phyloP scores from a whole-genome alignment of 495 filamentous ascomycete genomes.

The Aspergillus incahuasiensis region DNA sequence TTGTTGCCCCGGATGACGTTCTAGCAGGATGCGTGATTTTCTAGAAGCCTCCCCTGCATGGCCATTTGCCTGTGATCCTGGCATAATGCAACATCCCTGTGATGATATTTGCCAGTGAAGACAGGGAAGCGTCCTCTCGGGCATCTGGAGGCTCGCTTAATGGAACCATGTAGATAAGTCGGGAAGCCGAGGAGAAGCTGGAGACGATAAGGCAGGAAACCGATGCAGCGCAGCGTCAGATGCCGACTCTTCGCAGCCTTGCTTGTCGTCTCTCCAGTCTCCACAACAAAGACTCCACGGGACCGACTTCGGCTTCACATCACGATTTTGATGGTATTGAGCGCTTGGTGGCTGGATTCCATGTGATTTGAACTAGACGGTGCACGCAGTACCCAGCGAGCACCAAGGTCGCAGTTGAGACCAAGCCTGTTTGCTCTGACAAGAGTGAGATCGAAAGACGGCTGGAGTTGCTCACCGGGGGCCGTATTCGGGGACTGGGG shows the following conservation, averaged over 20 bases:
- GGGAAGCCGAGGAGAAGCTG: not conserved
- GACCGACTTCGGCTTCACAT: not conserved
- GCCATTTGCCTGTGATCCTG: not conserved
- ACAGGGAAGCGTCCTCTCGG: not conserved
- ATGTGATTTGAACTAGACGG: not conserved
- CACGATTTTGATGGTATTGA: not conserved
- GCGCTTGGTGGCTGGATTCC: not conserved
- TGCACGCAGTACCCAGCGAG: too few relatives aligned
- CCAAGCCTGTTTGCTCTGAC: too few relatives aligned
- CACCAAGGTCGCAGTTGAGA: not conserved
- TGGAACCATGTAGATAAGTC: not conserved
- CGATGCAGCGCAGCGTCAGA: not conserved
- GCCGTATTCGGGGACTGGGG: not conserved
- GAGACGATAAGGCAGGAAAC: not conserved
- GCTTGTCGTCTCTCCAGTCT: not conserved
- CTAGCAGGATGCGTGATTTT: conserved; percentile 11
- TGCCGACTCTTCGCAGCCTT: not conserved
- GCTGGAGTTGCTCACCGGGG: not conserved
- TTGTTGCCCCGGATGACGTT: not conserved
- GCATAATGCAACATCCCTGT: not conserved
- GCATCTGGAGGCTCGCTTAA: not conserved
- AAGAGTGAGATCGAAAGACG: too few relatives aligned
- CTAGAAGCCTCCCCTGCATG: conserved; percentile 12
- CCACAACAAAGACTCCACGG: not conserved
- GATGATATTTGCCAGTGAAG: not conserved